Percentiles rank a stretch among this genome's conserved stretches.
These are phyloP conservation scores for Aphanomyces stellatus DNA, from an alignment of 352 stramenopile species.

Conservation along the genomic window DNA sequence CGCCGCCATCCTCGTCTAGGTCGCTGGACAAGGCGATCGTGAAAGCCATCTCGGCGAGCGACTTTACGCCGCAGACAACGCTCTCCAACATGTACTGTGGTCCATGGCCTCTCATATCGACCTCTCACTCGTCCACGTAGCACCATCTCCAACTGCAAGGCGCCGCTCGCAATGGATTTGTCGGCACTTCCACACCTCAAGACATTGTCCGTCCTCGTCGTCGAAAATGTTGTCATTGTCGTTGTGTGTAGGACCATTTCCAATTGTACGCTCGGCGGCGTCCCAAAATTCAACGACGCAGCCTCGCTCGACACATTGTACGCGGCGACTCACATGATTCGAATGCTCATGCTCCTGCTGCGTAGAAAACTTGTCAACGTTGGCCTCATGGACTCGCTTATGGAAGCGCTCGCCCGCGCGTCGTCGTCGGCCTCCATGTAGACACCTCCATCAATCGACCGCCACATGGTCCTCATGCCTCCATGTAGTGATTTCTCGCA, in stretches of 20 bases:
- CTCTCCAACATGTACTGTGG: constrained; percentile 6
- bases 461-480: not conserved
- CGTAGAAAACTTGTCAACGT: not conserved
- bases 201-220: not conserved
- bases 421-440: not conserved
- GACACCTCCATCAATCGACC: not conserved
- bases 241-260: not conserved
- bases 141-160: not conserved
- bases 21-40: not conserved
- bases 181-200: not conserved
- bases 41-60: not conserved
- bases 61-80: not conserved
- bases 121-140: not conserved
- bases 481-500: not conserved
- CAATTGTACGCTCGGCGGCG: not conserved
- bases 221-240: not conserved
- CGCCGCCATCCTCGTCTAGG: not conserved
- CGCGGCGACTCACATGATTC: not conserved
- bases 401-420: not conserved
- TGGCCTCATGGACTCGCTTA: not conserved
- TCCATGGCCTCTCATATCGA: not conserved
- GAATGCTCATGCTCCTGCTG: not conserved
- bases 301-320: not conserved
- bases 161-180: not conserved
- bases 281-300: not conserved